Conservation (phyloP, 768 basidiomycete species). For the Clitopilus passeckerianus region DNA sequence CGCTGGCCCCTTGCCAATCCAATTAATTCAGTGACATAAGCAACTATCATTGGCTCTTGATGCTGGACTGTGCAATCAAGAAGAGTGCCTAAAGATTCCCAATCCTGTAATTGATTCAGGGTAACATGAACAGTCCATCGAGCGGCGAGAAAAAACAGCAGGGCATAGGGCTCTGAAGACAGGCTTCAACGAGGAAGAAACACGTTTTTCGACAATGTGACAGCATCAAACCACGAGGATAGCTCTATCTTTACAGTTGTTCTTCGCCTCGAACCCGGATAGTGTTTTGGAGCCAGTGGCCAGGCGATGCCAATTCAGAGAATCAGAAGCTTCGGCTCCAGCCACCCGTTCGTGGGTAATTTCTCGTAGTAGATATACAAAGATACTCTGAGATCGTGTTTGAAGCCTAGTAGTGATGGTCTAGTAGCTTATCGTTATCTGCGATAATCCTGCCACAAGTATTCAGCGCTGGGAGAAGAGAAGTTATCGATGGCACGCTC, state of each 20-base stretch:
- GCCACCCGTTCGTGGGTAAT: neutral
- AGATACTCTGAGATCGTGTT: too few species aligned
- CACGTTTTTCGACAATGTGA: neutral
- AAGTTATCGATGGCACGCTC: neutral
- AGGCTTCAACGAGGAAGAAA: neutral
- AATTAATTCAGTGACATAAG: neutral
- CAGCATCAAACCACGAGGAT: neutral
- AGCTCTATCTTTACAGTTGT: neutral
- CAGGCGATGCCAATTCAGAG: neutral
- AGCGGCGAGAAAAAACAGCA: neutral
- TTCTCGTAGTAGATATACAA: too few species aligned
- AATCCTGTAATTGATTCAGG: neutral
- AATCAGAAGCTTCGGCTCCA: neutral
- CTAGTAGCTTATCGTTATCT: constrained; percentile 1
- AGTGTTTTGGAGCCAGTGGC: neutral
- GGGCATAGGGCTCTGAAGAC: neutral
- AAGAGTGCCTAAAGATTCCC: neutral
- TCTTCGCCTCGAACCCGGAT: neutral
- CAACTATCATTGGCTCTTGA: neutral
- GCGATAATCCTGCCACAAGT: neutral
- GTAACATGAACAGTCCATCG: neutral
- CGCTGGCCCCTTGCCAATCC: neutral
- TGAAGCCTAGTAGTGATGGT: neutral
- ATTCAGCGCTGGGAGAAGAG: neutral
- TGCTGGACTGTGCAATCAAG: neutral